Evolutionary conservation across 179 eudicot genomes (phyloP).

Genomic region (Vitellaria paradoxa): DNA sequence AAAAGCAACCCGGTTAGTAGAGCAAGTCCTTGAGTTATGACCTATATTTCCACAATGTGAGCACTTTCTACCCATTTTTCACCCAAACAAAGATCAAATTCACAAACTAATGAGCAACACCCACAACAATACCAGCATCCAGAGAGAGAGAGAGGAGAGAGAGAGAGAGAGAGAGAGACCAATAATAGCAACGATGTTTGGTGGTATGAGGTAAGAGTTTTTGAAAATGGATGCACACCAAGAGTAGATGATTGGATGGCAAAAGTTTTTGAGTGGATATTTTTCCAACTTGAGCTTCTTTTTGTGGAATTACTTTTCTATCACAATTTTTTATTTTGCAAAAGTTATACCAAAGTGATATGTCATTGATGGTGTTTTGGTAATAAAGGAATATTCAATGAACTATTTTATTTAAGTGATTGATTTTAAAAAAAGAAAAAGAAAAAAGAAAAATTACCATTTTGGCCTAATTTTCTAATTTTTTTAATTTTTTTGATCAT

Average conservation of each 20-base stretch:
- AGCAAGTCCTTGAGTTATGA: conserved; percentile 57
- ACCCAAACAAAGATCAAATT: conserved; percentile 1
- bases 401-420: no score
- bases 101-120: background rate
- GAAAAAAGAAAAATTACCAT: no score
- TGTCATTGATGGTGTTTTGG: no score
- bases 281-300: conserved; percentile 20
- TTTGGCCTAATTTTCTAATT: no score
- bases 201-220: conserved; percentile 19
- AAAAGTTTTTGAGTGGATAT: conserved; percentile 19
- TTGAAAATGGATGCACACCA: conserved; percentile 28
- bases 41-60: conserved; percentile 57
- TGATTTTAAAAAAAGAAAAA: no score
- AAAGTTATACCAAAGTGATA: no score
- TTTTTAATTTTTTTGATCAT: no score
- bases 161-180: no score
- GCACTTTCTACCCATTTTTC: conserved; percentile 57
- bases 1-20: conserved; percentile 7
- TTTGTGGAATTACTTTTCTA: background rate
- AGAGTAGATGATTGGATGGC: conserved; percentile 28
- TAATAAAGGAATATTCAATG: no score
- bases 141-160: background rate
- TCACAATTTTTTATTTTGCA: no score
- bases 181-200: background rate
- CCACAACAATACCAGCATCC: conserved; percentile 6